A percentile compares a stretch with the other conserved stretches of the same genome.
These are phyloP conservation scores for Punica granatum DNA, from an alignment of 345 rosid species.

Conservation along the genomic window DNA sequence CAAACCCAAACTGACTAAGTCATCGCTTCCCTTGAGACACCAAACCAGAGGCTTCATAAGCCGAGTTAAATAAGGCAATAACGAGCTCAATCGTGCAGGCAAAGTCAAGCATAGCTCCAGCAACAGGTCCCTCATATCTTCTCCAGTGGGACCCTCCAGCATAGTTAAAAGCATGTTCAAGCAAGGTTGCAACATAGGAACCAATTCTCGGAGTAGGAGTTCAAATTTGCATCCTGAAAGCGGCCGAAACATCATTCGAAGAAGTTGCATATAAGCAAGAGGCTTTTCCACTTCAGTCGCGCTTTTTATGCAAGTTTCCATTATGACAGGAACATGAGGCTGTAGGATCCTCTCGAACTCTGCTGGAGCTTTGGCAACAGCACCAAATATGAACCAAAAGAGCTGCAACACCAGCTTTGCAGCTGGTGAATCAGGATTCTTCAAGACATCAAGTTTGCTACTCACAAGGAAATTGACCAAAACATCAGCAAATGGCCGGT, in stretches of 20 bases:
- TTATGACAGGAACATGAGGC: conserved; percentile 90
- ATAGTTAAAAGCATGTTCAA: conserved; percentile 80
- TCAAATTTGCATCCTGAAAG: conserved; percentile 94
- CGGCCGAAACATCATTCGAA: conserved; percentile 81
- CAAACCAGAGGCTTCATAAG: conserved; percentile 93
- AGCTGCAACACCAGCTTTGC: conserved; percentile 90
- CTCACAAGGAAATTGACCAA: conserved; percentile 80
- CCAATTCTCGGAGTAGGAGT: conserved; percentile 75
- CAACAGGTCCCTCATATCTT: conserved; percentile 86
- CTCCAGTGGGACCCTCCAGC: conserved; percentile 97
- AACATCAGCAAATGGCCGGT: conserved; percentile 87
- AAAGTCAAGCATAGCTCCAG: conserved; percentile 86
- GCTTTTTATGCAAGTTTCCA: conserved; percentile 96
- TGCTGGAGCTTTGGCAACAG: conserved; percentile 83
- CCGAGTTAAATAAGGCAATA: conserved; percentile 85
- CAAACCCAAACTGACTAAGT: conserved; percentile 77
- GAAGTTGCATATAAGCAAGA: conserved; percentile 90
- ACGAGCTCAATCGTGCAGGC: conserved; percentile 96
- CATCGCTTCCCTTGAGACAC: conserved; percentile 85
- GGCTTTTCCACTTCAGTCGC: conserved; percentile 93
- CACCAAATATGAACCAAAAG: conserved; percentile 84
- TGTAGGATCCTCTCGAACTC: conserved; percentile 96
- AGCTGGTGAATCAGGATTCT: conserved; percentile 78
- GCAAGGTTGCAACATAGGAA: conserved; percentile 88
- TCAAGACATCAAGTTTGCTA: conserved; percentile 84